Base-by-base conservation (phyloP, 2,329 filamentous ascomycete species). In the Immersiporthe knoxdaviesiana region DNA sequence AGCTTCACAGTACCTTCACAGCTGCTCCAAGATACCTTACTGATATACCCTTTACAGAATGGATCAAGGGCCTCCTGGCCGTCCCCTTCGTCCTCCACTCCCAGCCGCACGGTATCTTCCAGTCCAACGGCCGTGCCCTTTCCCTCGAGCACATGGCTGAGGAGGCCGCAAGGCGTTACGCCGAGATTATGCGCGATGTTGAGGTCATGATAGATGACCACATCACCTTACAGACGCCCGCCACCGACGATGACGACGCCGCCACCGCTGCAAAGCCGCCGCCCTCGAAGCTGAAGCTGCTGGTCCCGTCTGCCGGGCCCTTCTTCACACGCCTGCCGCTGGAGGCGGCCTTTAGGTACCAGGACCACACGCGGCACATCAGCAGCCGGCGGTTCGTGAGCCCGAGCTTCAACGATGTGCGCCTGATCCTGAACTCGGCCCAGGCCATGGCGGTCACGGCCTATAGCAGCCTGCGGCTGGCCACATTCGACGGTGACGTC, bases 401-500 rank as follows among this genome's bases (percentile, higher is more conserved):
- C 0, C 96, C 96, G 0, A 97, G 93, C 1, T 99, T 99, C 86
- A 99, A 99, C 81, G 96, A 99, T 78, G 90, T 99, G 70, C 90
- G 96, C 2, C 85, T 97, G 32, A 91, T 97, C 65, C 88, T 99
- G 74, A 99, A 99, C 81, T 96, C 96, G 52, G 94, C 96, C 24
- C 96, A 99, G 80, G 85, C 95, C 70, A 94, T 97, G 90, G 93
- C 93, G 52, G 88, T 98, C n/a, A 91, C 93, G 21, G 88, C 88
- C 32, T 83, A 84, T 59, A 90, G 91, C 30, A 86, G 88, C 5
- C 85, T 97, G 11, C 90, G 96, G 74, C 86, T 99, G 4, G 91
- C 97, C 66, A 99, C 96, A 0, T 99, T 99, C 78, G 96, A 99
- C 79, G 96, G 96, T 80, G 96, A 99, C 80, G 94, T 99, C 64